phyloP scores from a whole-genome alignment of 1,139 yeast genomes.

The Debaryomyces fabryi region DNA sequence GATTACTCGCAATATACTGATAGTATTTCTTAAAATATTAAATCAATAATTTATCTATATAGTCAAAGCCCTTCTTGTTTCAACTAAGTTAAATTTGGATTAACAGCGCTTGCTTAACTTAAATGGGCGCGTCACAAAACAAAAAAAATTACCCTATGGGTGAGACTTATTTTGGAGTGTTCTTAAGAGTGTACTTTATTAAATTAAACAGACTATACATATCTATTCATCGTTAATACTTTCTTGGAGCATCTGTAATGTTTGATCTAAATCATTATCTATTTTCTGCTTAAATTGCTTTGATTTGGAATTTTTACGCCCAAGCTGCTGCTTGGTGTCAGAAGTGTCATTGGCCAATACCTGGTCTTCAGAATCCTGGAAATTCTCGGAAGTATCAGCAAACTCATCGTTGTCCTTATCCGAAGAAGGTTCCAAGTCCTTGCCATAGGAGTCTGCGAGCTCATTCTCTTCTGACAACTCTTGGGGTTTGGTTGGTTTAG shows the following conservation, averaged over 20 bases:
- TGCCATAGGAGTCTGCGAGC: background rate
- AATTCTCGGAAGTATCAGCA: conserved; percentile 18
- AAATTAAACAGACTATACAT: conserved; percentile 4
- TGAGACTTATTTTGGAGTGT: background rate
- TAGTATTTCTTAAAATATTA: background rate
- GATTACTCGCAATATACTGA: background rate
- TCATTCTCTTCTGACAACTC: background rate
- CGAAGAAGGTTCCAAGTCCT: background rate
- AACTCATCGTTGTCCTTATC: conserved; percentile 19
- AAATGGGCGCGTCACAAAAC: conserved; percentile 7
- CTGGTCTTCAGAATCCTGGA: conserved; percentile 5
- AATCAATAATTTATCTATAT: background rate
- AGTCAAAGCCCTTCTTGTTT: background rate
- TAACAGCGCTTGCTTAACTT: conserved; percentile 1
- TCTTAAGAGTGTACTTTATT: background rate
- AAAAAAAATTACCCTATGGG: background rate
- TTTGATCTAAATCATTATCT: conserved; percentile 38
- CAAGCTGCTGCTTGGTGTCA: background rate
- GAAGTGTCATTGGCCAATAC: background rate
- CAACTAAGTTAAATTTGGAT: background rate
- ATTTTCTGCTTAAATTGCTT: conserved; percentile 33
- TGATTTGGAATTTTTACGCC: conserved; percentile 27
- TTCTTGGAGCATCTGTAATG: conserved; percentile 46
- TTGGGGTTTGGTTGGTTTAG: background rate
- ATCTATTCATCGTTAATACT: conserved; percentile 28